Base-by-base conservation (phyloP, 768 basidiomycete genomes). In the Lactarius tabidus region DNA sequence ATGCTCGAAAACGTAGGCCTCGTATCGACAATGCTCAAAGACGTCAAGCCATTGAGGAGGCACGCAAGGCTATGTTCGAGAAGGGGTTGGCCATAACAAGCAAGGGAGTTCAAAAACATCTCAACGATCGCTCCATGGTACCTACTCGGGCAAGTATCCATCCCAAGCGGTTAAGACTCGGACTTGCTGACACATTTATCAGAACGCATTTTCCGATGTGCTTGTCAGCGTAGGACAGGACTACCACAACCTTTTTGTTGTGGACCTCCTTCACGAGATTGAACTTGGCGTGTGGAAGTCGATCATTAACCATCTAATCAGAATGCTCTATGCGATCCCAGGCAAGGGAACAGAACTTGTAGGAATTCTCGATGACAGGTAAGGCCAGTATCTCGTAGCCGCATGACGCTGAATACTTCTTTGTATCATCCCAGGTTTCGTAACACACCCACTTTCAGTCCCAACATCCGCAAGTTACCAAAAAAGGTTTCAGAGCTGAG, bases 221-320 rank as follows among this genome's bases (percentile, higher is more conserved):
- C 20, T n/a, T 6, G 6, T 20, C 2, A 6, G 2, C 0, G 1
- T 43, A 43, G 20, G 20, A 0, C 41, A 43, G 8, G 8, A 43
- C 41, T 43, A 20, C 6, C 77, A 67, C 48, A 26, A 1, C 0
- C 69, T 76, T 10, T 71, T 80, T 0, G 68, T 74, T 1, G 70
- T 74, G 0, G 77, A 82, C 54, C 68, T 81, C 18, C 55, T 82
- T 60, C 80, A 81, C 45, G 76, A 81, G 48, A 71, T 78, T 35
- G 77, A 81, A 57, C 66, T 80, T 0, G 79, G 81, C 0, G 69
- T 76, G 0, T 80, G 77, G 72, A 79, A 79, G 60, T 52, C 64
- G 0, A 43, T 80, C 0, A 74, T 81, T 35, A 73, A 65, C 0
- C 80, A 82, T 9, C 67, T 81, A 0, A 63, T 81, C 0, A 70